Evolutionary conservation across 257 asterid genomes (phyloP).

Genomic region (Solanum boliviense): DNA sequence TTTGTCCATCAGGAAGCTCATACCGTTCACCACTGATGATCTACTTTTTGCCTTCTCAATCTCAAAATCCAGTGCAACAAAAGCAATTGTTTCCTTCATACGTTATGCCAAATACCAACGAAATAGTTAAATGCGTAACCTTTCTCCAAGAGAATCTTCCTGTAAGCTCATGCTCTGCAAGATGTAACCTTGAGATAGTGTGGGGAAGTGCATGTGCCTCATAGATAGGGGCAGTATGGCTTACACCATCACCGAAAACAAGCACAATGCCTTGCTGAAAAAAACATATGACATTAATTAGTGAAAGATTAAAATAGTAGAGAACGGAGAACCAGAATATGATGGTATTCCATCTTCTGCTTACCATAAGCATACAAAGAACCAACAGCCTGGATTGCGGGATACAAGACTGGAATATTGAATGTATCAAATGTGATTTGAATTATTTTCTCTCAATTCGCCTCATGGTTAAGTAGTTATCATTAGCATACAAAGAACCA

Average conservation of each 20-base stretch:
- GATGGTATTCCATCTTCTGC: not conserved
- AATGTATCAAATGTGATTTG: conserved; percentile 4
- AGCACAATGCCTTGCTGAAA: not conserved
- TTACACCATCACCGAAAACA: not conserved
- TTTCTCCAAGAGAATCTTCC: not conserved
- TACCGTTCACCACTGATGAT: not conserved
- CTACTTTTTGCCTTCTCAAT: not conserved
- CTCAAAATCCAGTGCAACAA: not conserved
- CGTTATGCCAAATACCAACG: not conserved
- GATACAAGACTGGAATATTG: not conserved
- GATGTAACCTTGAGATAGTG: not conserved
- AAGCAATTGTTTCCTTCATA: not conserved
- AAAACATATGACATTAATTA: not conserved
- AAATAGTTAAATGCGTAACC: not conserved
- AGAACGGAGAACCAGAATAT: not conserved
- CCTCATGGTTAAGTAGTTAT: not conserved
- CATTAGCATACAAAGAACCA: conserved; percentile 4
- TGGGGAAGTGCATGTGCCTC: not conserved
- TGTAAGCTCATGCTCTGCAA: not conserved
- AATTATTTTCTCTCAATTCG: not conserved
- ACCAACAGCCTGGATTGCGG: not conserved
- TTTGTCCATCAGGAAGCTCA: not conserved
- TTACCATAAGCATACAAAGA: not conserved
- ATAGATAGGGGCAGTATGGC: not conserved
- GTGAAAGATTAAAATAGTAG: not conserved